Evolutionary conservation across 116 monocot genomes (phyloP), one percentile per base, ranked within the genome.

Genomic region (Thalassia testudinum): DNA sequence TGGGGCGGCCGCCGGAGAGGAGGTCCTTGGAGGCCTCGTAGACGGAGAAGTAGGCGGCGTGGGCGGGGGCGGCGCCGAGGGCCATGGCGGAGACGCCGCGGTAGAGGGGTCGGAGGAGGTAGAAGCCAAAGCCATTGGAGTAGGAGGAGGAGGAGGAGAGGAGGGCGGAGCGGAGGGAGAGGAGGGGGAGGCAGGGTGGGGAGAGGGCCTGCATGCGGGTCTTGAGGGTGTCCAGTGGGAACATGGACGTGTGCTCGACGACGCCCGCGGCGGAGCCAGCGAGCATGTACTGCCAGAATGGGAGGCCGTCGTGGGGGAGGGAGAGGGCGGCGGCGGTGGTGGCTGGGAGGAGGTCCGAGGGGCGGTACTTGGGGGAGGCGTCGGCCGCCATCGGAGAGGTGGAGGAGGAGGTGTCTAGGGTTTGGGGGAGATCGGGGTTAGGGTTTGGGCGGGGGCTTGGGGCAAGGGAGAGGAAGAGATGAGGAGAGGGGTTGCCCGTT

Each of bases 221-320:
- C 69, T 95, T 87, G 42, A 95, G 60, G 11, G 93, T 95, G 60
- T 95, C 93, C 22, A 95, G 65, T 0, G 95, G 95, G 65, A 95
- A 95, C 88, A 95, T 88, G 61, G 73, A 78, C 25, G 71, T 72
- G 76, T 95, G 95, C 43, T 95, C 95, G 42, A 95, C 73, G 53
- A 84, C 57, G 37, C 95, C 95, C 50, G 95, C 95, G 56, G 79
- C 51, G 66, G 78, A 78, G 15, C 95, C 95, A 17, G 95, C 84
- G 24, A 71, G 60, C 95, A 95, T 95, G 74, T 71, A 88, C 64
- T 88, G 87, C 76, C 78, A 78, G 65, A 87, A 95, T 34, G 24
- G 48, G 30, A 95, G 88, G 21, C 93, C 93, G 30, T 93, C 87
- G 49, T 87, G 83, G 49, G 77, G 23, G 23, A 59, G 25, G 21